A percentile compares a stretch with the other conserved stretches of the same genome.
These are phyloP conservation scores for Myxozyma lipomycoides DNA, from an alignment of 805 yeast species.

Conservation along the genomic window DNA sequence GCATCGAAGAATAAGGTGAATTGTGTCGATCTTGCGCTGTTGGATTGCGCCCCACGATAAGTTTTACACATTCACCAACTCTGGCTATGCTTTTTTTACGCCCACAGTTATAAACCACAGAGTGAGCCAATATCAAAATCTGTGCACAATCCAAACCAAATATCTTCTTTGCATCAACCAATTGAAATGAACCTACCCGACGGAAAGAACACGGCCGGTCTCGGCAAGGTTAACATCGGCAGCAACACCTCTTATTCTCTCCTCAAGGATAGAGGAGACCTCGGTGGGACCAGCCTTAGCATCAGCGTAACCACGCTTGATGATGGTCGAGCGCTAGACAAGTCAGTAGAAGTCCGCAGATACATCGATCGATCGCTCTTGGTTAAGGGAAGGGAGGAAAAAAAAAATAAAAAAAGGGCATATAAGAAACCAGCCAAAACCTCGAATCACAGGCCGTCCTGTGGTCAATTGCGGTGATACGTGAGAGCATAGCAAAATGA, in stretches of 20 bases:
- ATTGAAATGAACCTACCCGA: slow-evolving; percentile 69
- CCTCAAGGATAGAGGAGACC: slow-evolving; percentile 98
- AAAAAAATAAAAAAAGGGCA: not conserved
- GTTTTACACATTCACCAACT: too few species aligned
- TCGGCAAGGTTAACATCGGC: slow-evolving; percentile 97
- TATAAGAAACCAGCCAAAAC: too few species aligned
- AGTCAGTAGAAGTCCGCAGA: not conserved
- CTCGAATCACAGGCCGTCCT: too few species aligned
- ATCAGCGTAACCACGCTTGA: slow-evolving; percentile 79
- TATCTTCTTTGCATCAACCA: too few species aligned
- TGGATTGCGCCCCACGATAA: too few species aligned
- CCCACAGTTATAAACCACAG: too few species aligned
- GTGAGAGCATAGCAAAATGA: not conserved
- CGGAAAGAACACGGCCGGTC: slow-evolving; percentile 98
- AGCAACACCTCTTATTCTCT: slow-evolving; percentile 98
- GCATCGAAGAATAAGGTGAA: slow-evolving; percentile 1
- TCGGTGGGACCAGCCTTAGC: slow-evolving; percentile 99
- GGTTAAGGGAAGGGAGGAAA: not conserved
- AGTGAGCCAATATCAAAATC: slow-evolving; percentile 1
- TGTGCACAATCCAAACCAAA: not conserved
- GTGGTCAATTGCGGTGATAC: not conserved
- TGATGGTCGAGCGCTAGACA: slow-evolving; percentile 40
- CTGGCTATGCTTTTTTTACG: too few species aligned
- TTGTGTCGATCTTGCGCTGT: too few species aligned
- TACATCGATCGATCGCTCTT: not conserved